Evolutionary conservation across 306 rosid species (phyloP), one percentile per base, ranked within the genome.

Genomic region (Geum urbanum): DNA sequence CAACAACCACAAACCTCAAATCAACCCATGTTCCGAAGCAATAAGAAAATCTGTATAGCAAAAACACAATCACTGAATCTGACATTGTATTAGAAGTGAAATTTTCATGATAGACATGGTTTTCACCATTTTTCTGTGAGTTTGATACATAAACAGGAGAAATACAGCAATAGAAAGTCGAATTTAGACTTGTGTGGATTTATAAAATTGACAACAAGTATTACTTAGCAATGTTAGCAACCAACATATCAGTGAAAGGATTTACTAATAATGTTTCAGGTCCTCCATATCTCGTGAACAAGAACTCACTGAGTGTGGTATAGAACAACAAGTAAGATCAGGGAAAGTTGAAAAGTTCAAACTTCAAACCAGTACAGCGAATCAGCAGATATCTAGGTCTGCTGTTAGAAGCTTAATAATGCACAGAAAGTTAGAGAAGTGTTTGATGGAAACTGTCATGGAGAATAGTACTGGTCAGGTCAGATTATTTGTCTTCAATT

Each of bases 241-340:
- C 67, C 63, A 87, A 14, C 82, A 83, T 72, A 72, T 79, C 77
- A 45, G 82, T 80, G 74, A 77, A 80, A 75, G 87, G 89, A 77
- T 84, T 87, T 80, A 84, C 84, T 80, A 87, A 72, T 67, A 84
- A 80, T 78, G 85, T 84, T 63, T 87, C 77, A 61, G 86, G 79
- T 77, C 87, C 83, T 75, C 86, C 88, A 74, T 79, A 74, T 77
- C 77, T 71, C 70, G 61, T 68, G 63, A 2, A 83, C 84, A 91
- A 80, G 64, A 85, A 91, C 61, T 86, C 85, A 61, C 81, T 55
- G 63, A 85, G 75, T 76, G 84, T 79, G 91, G 59, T 67, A 55
- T 72, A 50, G 70, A 82, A 51, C 50, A 49, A 75, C 43, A 67
- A 18, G 69, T 74, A 67, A 77, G 51, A 43, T 71, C 51, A 64